These are phyloP conservation scores for Rhodosporidiobolus odoratus DNA, from an alignment of 768 basidiomycete genomes.

Conservation along the genomic window DNA sequence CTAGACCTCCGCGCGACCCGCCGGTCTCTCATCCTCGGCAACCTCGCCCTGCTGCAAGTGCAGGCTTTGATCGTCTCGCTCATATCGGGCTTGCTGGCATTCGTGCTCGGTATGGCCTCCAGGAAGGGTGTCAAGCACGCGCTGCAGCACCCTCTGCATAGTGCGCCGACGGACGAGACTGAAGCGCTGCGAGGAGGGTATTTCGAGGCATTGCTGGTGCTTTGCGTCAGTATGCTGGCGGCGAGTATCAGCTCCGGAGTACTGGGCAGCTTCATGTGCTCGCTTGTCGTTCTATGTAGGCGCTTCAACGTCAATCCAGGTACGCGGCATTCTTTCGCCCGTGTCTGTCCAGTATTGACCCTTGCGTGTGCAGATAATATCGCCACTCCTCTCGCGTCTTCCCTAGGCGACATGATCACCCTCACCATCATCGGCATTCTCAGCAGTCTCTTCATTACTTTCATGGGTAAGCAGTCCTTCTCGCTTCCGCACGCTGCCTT, in stretches of 20 bases:
- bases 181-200: constrained; percentile 41
- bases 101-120: constrained; percentile 58
- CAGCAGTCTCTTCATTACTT: constrained; percentile 31
- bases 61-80: constrained; percentile 87
- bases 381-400: constrained; percentile 85
- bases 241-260: constrained; percentile 57
- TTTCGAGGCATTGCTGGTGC: constrained; percentile 49
- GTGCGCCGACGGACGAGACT: constrained; percentile 5
- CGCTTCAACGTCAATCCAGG: constrained; percentile 77
- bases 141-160: constrained; percentile 31
- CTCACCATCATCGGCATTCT: constrained; percentile 68
- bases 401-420: constrained; percentile 86
- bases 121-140: constrained; percentile 37
- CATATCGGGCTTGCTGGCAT: constrained; percentile 71
- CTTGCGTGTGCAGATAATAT: constrained; percentile 69
- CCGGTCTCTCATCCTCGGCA: constrained; percentile 67
- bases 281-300: constrained; percentile 71
- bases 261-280: constrained; percentile 89
- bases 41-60: constrained; percentile 79
- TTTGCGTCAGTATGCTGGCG: constrained; percentile 59
- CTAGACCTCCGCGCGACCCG: constrained; percentile 67
- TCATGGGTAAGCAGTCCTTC: constrained; percentile 30
- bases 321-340: constrained; percentile 43
- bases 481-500: constrained; percentile 2
- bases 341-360: background rate